Evolutionary conservation across 345 rosid species (phyloP), one percentile per base, ranked within the genome.

Genomic region (Mallotus nudiflorus): DNA sequence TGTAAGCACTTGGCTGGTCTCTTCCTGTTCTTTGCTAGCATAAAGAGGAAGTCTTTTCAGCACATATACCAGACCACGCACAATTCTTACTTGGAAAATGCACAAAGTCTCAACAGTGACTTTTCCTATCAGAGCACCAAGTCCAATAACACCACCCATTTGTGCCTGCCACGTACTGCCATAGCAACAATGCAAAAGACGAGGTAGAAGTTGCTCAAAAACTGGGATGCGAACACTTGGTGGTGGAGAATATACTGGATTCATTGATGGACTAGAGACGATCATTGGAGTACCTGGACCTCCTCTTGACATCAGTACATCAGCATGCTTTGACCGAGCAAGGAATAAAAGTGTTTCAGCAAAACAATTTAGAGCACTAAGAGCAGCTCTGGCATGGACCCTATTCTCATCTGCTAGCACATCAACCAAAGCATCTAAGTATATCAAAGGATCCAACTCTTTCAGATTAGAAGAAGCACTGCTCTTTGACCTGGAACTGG

Each of bases 141-240:
- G 88, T 39, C 99, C 98, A 96, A 92, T 88, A 75, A 95, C 99
- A 73, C 98, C 99, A 69, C 99, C 99, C 89, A 95, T 90, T 75
- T 95, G 99, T 44, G 97, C 91, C 82, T 95, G 97, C 99, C 99
- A 95, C 33, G 91, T 88, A 76, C 86, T 95, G 71, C 99, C 99
- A 82, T 89, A 92, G 81, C 97, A 95, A 81, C 98, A 91, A 81
- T 92, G 98, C 76, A 95, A 79, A 75, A 95, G 96, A 51, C 99
- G 97, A 61, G 97, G 98, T 56, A 95, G 82, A 79, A 95, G 97
- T 75, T 95, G 97, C 85, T 95, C 99, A 78, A 95, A 92, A 69
- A 92, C 94, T 71, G 97, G 98, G 65, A 95, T 84, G 19, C 88
- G 86, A 72, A 92, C 92, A 75, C 98, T 95, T 52, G 97, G 91